Conservation (phyloP, 495 filamentous ascomycete species). For the Rostrohypoxylon terebratum region DNA sequence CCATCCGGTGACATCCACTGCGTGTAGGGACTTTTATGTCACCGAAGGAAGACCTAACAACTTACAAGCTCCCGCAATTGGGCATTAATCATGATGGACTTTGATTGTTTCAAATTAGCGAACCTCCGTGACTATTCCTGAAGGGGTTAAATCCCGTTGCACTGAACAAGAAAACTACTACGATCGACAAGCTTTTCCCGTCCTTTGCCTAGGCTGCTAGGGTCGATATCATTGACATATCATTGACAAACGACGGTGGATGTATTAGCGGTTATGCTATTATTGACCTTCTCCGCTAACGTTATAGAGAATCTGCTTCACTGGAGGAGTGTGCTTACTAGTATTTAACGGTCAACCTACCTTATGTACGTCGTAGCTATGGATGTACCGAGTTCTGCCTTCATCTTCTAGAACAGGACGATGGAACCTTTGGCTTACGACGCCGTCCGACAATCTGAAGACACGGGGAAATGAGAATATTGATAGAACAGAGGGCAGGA, state of each 20-base stretch:
- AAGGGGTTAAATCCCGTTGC: conserved; percentile 47
- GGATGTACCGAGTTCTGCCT: background rate
- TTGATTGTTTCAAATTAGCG: conserved; percentile 51
- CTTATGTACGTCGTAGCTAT: background rate
- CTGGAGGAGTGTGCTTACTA: background rate
- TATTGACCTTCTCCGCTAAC: background rate
- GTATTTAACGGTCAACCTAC: background rate
- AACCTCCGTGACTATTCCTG: conserved; percentile 44
- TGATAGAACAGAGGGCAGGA: conserved; percentile 6
- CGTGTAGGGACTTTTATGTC: conserved; percentile 2
- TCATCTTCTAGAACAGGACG: background rate
- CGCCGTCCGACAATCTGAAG: conserved; percentile 3
- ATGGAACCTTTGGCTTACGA: conserved; percentile 20
- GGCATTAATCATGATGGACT: conserved; percentile 50
- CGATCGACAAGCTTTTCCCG: conserved; percentile 43
- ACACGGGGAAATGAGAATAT: background rate
- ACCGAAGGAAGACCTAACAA: conserved; percentile 22
- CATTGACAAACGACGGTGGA: conserved; percentile 6
- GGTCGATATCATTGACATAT: conserved; percentile 23
- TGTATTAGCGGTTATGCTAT: conserved; percentile 7
- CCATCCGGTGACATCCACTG: too few species aligned
- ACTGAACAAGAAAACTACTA: conserved; percentile 39
- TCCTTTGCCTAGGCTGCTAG: conserved; percentile 17
- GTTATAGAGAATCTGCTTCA: background rate
- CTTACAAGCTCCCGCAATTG: conserved; percentile 41